Base-by-base conservation (phyloP, 176 grass and related monocot species). In the Ampelocalamus luodianensis region DNA sequence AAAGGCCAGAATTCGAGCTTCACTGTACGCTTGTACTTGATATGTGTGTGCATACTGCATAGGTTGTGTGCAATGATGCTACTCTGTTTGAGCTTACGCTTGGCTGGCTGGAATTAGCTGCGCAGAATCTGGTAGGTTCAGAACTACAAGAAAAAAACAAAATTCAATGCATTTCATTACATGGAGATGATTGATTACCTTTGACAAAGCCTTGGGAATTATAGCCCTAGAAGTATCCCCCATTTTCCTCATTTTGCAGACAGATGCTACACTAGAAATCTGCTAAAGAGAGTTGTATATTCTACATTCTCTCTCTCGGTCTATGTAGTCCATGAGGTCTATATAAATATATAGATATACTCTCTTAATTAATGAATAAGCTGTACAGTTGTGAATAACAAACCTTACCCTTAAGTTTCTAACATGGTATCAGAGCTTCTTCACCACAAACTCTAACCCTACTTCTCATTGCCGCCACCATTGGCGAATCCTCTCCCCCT, bases 1-100 rank as follows among this genome's bases (percentile, higher is more conserved):
- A 82, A 76, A 86, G 16, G 43, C 48, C 16, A 24, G 61, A 73
- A 67, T 32, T 80, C n/a, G 51, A 26, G 53, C 34, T 68, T 61
- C 17, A 24, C 22, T 56, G 34, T 70, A 43, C 48, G 13, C 49
- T 75, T 39, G 48, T 59, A 23, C 20, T 48, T 24, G n/a, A 17
- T 27, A 42, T 38, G n/a, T 26, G 55, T 24, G 53, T 56, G 54
- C 7, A n/a, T 34, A 34, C 2, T 42, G 39, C 39, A 42, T 59
- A 10, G 14, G 23, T 4, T 50, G 71, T 20, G 5, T 36, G 7
- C 5, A 50, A 7, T 43, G 5, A 2, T 20, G 16, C 20, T 58
- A 56, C 23, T 20, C 15, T 79, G 22, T 55, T 51, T 20, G 51
- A 55, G 15, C 49, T 51, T 51, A 17, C 14, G 49, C 49, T 51